These are phyloP conservation scores for Clarireedia paspali DNA, from an alignment of 2,329 filamentous ascomycete species.

Conservation along the genomic window DNA sequence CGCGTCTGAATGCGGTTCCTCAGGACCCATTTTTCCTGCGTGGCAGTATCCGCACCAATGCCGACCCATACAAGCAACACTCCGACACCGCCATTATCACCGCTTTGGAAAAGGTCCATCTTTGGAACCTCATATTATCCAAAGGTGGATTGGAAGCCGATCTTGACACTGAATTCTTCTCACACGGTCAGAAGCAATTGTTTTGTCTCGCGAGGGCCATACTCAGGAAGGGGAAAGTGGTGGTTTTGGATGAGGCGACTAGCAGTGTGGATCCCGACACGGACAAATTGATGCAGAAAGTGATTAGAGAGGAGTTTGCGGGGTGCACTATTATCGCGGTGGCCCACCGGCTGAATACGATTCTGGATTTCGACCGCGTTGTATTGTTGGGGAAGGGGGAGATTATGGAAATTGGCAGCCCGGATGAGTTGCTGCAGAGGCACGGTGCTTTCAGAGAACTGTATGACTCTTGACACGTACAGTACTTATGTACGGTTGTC, in stretches of 20 bases:
- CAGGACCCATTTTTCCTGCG: constrained; percentile 45
- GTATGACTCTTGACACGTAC: constrained; percentile 10
- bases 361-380: constrained; percentile 35
- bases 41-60: constrained; percentile 40
- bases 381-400: constrained; percentile 5
- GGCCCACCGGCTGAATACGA: constrained; percentile 35
- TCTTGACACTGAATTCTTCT: constrained; percentile 59
- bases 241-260: constrained; percentile 37
- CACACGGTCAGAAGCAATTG: constrained; percentile 42
- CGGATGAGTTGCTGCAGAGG: not conserved
- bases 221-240: constrained; percentile 31
- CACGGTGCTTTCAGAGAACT: constrained; percentile 30
- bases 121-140: constrained; percentile 14
- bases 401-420: not conserved
- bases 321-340: constrained; percentile 44
- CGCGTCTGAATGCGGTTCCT: constrained; percentile 33
- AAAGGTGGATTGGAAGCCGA: constrained; percentile 19
- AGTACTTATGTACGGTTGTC: too few species aligned
- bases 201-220: constrained; percentile 41
- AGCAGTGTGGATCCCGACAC: constrained; percentile 49
- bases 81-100: constrained; percentile 35
- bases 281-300: constrained; percentile 46
- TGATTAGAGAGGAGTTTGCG: constrained; percentile 45
- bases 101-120: constrained; percentile 38
- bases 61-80: constrained; percentile 35